Percentiles rank a stretch among this genome's conserved stretches.
Conservation (phyloP, 2,329 filamentous ascomycete genomes). For the Ophiognomonia clavigignenti-juglandacearum region DNA sequence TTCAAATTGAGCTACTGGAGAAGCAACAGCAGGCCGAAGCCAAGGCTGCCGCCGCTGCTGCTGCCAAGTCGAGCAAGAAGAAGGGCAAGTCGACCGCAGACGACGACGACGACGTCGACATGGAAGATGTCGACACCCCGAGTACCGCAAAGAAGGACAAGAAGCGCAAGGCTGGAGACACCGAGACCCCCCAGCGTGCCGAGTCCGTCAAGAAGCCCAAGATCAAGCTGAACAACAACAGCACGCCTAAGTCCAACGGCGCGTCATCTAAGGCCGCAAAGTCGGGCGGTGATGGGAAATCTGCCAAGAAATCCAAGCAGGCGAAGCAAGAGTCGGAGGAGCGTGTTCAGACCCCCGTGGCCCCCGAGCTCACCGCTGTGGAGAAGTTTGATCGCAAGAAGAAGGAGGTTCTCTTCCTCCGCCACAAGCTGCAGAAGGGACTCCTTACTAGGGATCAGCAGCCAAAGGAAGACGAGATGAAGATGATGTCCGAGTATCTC, state of each 20-base stretch:
- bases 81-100: constrained; percentile 32
- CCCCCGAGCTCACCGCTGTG: constrained; percentile 53
- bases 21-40: constrained; percentile 48
- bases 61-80: constrained; percentile 41
- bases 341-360: constrained; percentile 40
- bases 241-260: constrained; percentile 67
- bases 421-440: constrained; percentile 92
- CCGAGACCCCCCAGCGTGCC: constrained; percentile 56
- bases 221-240: constrained; percentile 60
- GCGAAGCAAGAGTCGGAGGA: constrained; percentile 50
- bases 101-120: constrained; percentile 31
- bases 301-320: constrained; percentile 45
- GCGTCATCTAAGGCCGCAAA: constrained; percentile 51
- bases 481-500: constrained; percentile 70
- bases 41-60: constrained; percentile 35
- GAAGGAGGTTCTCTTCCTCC: constrained; percentile 83
- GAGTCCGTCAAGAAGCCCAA: constrained; percentile 65
- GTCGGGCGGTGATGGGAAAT: constrained; percentile 48
- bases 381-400: constrained; percentile 57
- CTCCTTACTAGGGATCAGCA: constrained; percentile 79
- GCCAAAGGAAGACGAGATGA: constrained; percentile 84
- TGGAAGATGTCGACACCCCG: constrained; percentile 44
- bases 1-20: constrained; percentile 59
- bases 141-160: constrained; percentile 42
- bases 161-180: constrained; percentile 83